phyloP scores from a whole-genome alignment of 306 rosid genomes.

The Trichosanthes truncata region DNA sequence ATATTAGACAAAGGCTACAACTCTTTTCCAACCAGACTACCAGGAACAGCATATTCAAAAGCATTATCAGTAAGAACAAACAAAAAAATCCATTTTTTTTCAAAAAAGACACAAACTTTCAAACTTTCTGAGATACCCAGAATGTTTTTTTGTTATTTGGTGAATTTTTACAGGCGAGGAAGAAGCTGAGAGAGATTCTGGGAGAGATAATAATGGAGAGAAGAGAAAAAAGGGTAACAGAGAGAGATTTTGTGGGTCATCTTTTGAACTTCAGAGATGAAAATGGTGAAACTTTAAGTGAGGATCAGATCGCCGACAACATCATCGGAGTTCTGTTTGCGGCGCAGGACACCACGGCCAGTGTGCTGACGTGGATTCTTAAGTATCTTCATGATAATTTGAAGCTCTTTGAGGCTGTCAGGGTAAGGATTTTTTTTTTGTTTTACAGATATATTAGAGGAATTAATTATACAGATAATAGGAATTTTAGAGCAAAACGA shows the following conservation, averaged over 20 bases:
- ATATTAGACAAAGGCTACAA: slow-evolving; percentile 81
- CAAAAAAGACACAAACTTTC: not conserved
- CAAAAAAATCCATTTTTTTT: not conserved
- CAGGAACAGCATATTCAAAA: slow-evolving; percentile 68
- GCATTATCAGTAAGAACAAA: slow-evolving; percentile 53
- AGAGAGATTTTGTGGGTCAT: slow-evolving; percentile 53
- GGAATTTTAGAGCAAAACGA: not conserved
- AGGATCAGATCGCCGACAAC: slow-evolving; percentile 83
- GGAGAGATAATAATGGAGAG: slow-evolving; percentile 54
- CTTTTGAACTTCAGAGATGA: slow-evolving; percentile 50
- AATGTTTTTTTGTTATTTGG: not conserved
- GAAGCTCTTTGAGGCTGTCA: slow-evolving; percentile 60
- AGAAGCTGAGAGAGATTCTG: slow-evolving; percentile 49
- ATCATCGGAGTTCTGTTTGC: slow-evolving; percentile 84
- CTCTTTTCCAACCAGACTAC: slow-evolving; percentile 57
- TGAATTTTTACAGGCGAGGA: slow-evolving; percentile 39
- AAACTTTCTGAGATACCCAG: not conserved
- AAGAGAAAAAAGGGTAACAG: slow-evolving; percentile 37
- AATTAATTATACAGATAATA: too few relatives aligned
- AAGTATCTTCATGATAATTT: slow-evolving; percentile 75
- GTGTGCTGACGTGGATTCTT: slow-evolving; percentile 82
- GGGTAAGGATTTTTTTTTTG: slow-evolving; percentile 16
- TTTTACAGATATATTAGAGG: not conserved
- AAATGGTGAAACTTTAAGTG: slow-evolving; percentile 28
- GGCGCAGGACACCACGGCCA: slow-evolving; percentile 94